Conservation (phyloP, 2,329 filamentous ascomycete species). For the Bimuria novae-zelandiae region DNA sequence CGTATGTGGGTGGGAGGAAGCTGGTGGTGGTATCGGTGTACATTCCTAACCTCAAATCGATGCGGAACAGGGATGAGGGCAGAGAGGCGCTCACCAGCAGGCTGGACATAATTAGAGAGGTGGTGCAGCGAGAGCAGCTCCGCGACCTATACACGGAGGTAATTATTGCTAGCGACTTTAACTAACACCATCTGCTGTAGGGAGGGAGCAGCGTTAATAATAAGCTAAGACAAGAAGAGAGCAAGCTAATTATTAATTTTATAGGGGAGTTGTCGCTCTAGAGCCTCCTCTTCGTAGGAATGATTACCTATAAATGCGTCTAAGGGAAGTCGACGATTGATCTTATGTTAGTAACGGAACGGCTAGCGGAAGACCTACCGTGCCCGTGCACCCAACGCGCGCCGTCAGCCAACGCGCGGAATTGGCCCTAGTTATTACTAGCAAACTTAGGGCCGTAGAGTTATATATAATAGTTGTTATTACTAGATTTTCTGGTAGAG, state of each 20-base stretch:
- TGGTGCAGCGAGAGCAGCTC: conserved; percentile 14
- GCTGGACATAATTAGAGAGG: conserved; percentile 10
- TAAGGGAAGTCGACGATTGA: conserved; percentile 14
- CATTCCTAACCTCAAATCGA: conserved; percentile 10
- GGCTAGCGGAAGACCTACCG: conserved; percentile 12
- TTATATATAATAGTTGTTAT: no score
- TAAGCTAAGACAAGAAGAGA: conserved; percentile 13
- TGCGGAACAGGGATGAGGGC: conserved; percentile 8
- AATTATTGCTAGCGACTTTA: no score
- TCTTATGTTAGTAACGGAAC: conserved; percentile 11
- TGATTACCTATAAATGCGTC: conserved; percentile 6
- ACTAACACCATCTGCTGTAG: conserved; percentile 17
- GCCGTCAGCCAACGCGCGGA: no score
- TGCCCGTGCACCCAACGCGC: no score
- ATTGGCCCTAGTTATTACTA: no score
- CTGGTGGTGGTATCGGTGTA: no score
- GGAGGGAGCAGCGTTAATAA: conserved; percentile 12
- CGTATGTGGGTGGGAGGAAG: no score
- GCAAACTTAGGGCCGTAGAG: no score
- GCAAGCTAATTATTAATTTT: conserved; percentile 18
- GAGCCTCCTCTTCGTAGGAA: conserved; percentile 16
- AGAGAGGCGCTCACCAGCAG: conserved; percentile 12
- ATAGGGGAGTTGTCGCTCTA: conserved; percentile 18
- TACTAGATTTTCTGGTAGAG: no score
- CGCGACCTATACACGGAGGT: conserved; percentile 17